These are phyloP conservation scores for Phytophthora sp. DNA, from an alignment of 352 stramenopile species.

Conservation along the genomic window DNA sequence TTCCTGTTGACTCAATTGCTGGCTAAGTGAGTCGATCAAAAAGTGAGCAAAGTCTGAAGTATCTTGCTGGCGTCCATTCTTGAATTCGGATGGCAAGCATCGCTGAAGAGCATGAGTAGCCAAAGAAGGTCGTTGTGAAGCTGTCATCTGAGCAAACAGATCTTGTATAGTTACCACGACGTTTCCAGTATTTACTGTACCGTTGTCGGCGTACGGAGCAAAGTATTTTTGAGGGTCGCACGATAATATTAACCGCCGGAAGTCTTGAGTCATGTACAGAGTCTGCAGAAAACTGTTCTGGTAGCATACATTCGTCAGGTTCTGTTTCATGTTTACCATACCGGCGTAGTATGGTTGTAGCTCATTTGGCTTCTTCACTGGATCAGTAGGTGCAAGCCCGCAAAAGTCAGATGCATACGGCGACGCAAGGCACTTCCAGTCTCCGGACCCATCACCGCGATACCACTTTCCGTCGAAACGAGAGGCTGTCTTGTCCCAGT, in stretches of 20 bases:
- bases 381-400: constrained; percentile 53
- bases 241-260: constrained; percentile 77
- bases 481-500: constrained; percentile 59
- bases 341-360: constrained; percentile 82
- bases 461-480: constrained; percentile 88
- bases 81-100: constrained; percentile 75
- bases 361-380: constrained; percentile 37
- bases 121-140: constrained; percentile 69
- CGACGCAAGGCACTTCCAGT: constrained; percentile 75
- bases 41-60: constrained; percentile 90
- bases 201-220: constrained; percentile 26
- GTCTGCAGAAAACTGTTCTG: constrained; percentile 91
- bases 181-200: constrained; percentile 35
- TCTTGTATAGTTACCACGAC: constrained; percentile 72
- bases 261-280: constrained; percentile 87
- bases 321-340: constrained; percentile 91
- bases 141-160: constrained; percentile 75
- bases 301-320: constrained; percentile 91
- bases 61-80: constrained; percentile 85
- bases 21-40: constrained; percentile 78
- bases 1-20: constrained; percentile 71
- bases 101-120: constrained; percentile 75
- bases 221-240: constrained; percentile 52
- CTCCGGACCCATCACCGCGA: constrained; percentile 79
- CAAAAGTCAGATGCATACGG: constrained; percentile 66